phyloP scores from a whole-genome alignment of 1,284 basidiomycete genomes.

The Microstroma glucosiphilum region DNA sequence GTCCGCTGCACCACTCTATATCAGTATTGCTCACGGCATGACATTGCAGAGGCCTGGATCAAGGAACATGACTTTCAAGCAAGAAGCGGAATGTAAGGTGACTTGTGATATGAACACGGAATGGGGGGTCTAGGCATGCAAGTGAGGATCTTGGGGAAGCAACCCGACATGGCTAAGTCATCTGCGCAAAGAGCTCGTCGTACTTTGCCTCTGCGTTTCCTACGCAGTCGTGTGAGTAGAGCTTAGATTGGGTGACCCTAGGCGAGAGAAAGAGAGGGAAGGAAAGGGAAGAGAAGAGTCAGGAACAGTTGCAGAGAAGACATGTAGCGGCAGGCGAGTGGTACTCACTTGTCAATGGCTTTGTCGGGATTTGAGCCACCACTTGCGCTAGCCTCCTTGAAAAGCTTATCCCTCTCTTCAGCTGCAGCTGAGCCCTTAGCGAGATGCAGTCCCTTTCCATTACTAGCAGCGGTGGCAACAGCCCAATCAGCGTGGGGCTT shows the following conservation, averaged over 20 bases:
- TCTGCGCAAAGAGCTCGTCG: not conserved
- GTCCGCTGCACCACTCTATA: too few relatives aligned
- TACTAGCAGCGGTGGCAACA: conserved; percentile 47
- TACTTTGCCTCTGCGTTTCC: not conserved
- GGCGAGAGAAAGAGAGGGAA: too few relatives aligned
- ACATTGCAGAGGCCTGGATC: too few relatives aligned
- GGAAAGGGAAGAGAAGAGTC: too few relatives aligned
- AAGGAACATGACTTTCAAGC: too few relatives aligned
- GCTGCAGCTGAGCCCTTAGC: conserved; percentile 31
- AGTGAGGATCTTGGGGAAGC: too few relatives aligned
- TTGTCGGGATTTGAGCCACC: conserved; percentile 10
- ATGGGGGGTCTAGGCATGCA: too few relatives aligned
- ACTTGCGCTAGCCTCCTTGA: not conserved
- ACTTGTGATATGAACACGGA: too few relatives aligned
- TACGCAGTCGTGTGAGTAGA: not conserved
- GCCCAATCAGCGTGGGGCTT: conserved; percentile 52
- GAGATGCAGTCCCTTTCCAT: conserved; percentile 50
- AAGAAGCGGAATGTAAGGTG: too few relatives aligned
- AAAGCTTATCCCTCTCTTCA: conserved; percentile 15
- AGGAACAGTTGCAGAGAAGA: too few relatives aligned
- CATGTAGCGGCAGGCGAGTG: too few relatives aligned
- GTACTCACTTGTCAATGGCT: conserved; percentile 12
- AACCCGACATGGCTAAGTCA: not conserved
- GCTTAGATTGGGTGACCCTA: not conserved
- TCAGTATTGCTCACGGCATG: too few relatives aligned